Evolutionary conservation across 805 yeast genomes (phyloP).

Genomic region (Spathaspora girioi): DNA sequence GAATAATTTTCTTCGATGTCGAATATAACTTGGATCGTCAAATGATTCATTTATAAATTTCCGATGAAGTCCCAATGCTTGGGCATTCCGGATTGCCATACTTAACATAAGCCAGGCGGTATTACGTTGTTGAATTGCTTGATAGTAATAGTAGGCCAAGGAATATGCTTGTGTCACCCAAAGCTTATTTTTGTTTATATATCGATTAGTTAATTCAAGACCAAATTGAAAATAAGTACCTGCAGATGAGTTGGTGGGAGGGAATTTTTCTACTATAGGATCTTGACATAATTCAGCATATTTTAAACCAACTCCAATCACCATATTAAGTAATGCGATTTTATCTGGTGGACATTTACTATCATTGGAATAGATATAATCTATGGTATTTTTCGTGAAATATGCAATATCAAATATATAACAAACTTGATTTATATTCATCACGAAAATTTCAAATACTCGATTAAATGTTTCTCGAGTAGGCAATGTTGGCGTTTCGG

Average conservation of each 20-base stretch:
- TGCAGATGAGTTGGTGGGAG: slow-evolving; percentile 18
- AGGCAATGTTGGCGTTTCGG: slow-evolving; percentile 10
- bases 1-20: slow-evolving; percentile 8
- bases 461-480: not conserved
- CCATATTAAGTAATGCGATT: slow-evolving; percentile 33
- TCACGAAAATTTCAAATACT: not conserved
- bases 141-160: slow-evolving; percentile 36
- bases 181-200: slow-evolving; percentile 32
- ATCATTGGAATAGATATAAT: slow-evolving; percentile 24
- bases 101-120: slow-evolving; percentile 44
- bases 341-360: slow-evolving; percentile 11
- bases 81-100: slow-evolving; percentile 39
- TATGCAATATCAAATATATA: slow-evolving; percentile 12
- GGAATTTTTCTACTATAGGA: not conserved
- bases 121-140: slow-evolving; percentile 31
- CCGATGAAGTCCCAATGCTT: slow-evolving; percentile 38
- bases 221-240: slow-evolving; percentile 32
- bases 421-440: slow-evolving; percentile 2
- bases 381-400: slow-evolving; percentile 35
- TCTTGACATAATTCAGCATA: slow-evolving; percentile 24
- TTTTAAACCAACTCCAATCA: slow-evolving; percentile 38
- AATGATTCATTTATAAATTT: slow-evolving; percentile 30
- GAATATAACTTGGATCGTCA: slow-evolving; percentile 1
- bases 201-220: slow-evolving; percentile 21
- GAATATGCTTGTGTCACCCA: slow-evolving; percentile 42